Percentiles rank a stretch among this genome's conserved stretches.
Conservation (phyloP, 73 alveolate genomes). For the Symbiodinium natans region DNA sequence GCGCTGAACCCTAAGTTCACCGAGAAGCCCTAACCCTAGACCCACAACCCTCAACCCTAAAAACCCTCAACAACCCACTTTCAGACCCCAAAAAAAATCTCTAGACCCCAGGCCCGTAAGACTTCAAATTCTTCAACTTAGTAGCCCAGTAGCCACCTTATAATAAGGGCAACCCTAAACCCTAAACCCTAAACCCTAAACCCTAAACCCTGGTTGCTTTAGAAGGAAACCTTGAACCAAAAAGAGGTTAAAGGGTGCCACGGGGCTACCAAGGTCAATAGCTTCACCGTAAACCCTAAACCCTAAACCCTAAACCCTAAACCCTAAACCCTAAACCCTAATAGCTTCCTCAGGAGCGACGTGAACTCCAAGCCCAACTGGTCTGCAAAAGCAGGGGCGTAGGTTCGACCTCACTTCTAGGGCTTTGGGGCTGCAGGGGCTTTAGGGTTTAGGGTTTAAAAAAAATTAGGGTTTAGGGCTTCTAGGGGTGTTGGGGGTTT, state of each 20-base stretch:
- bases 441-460: not conserved
- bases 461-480: not conserved
- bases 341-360: not conserved
- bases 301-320: not conserved
- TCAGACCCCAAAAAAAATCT: no score
- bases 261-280: no score
- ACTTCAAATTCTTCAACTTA: no score
- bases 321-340: not conserved
- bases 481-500: not conserved
- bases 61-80: no score
- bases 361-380: slow-evolving; percentile 15
- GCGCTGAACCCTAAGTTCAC: no score
- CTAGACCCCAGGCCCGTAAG: no score
- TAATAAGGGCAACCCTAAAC: not conserved
- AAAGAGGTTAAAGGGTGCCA: no score
- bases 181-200: not conserved
- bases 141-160: no score
- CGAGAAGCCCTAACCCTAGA: no score
- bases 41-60: no score
- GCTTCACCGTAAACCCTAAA: not conserved
- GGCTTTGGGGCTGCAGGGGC: not conserved
- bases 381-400: not conserved
- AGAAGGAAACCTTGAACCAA: no score
- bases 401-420: not conserved
- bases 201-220: not conserved